phyloP scores from a whole-genome alignment of 768 basidiomycete genomes.

The Phylloporus rhodoxanthus region DNA sequence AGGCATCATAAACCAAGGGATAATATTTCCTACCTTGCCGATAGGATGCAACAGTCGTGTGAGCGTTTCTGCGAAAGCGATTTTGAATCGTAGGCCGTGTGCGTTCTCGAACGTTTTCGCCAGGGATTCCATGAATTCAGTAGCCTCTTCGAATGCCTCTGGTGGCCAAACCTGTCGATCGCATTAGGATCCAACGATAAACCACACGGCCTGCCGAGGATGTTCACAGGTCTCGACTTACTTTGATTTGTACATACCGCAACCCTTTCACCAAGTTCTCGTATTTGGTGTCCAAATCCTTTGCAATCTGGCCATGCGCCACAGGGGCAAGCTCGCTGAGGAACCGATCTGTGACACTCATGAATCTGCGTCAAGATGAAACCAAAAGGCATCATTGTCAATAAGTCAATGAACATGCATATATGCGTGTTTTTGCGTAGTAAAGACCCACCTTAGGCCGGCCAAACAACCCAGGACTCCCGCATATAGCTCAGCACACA shows the following conservation, averaged over 20 bases:
- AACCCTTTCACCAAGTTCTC: constrained; percentile 83
- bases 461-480: constrained; percentile 81
- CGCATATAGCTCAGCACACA: constrained; percentile 79
- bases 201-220: background rate
- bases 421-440: background rate
- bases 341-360: constrained; percentile 91
- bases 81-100: constrained; percentile 78
- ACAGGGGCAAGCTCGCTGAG: constrained; percentile 72
- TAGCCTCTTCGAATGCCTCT: constrained; percentile 87
- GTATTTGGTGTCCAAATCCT: constrained; percentile 75
- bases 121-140: constrained; percentile 82
- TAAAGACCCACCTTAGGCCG: constrained; percentile 57
- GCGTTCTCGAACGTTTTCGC: constrained; percentile 79
- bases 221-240: constrained; percentile 22
- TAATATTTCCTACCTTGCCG: constrained; percentile 53
- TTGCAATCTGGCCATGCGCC: constrained; percentile 66
- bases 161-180: constrained; percentile 78
- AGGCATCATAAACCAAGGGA: no score
- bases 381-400: background rate
- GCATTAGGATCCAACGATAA: background rate
- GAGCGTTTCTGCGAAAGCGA: constrained; percentile 79
- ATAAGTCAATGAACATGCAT: background rate
- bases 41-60: constrained; percentile 78
- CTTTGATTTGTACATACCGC: constrained; percentile 78
- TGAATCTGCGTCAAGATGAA: constrained; percentile 48